A percentile compares a stretch with the other conserved stretches of the same genome.
Conservation (phyloP, 495 filamentous ascomycete species). For the Hypoxylon intermedium region DNA sequence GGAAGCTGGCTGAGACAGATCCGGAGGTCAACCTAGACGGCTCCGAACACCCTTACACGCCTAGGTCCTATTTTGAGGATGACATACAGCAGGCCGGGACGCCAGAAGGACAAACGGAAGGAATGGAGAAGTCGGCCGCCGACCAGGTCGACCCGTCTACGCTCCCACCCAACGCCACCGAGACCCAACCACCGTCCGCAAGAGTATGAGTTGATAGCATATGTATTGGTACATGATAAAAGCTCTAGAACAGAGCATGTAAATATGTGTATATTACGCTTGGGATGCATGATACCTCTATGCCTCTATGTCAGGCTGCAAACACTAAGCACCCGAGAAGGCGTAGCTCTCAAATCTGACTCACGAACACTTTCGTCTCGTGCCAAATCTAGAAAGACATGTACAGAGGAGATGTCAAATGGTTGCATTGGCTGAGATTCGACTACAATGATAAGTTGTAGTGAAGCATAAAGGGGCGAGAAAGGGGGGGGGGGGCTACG, state of each 20-base stretch:
- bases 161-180: slow-evolving; percentile 22
- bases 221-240: slow-evolving; percentile 15
- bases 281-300: slow-evolving; percentile 6
- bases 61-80: slow-evolving; percentile 49
- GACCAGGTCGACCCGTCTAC: slow-evolving; percentile 37
- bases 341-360: too few species aligned
- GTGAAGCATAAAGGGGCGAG: background rate
- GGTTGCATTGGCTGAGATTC: background rate
- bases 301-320: too few species aligned
- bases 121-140: slow-evolving; percentile 11
- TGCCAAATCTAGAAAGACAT: background rate
- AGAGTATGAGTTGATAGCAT: slow-evolving; percentile 24
- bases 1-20: slow-evolving; percentile 71
- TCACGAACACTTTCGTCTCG: too few species aligned
- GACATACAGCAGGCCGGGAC: slow-evolving; percentile 10
- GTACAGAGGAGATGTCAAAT: background rate
- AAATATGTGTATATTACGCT: slow-evolving; percentile 38
- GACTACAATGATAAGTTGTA: background rate
- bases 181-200: slow-evolving; percentile 28
- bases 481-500: slow-evolving; percentile 18
- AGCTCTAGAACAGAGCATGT: slow-evolving; percentile 29
- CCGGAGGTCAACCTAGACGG: slow-evolving; percentile 66
- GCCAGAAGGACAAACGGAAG: slow-evolving; percentile 8
- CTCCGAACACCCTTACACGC: slow-evolving; percentile 56
- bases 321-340: too few species aligned